A percentile compares a stretch with the other conserved stretches of the same genome.
These are phyloP conservation scores for Marasmius fiardii DNA, from an alignment of 1,284 basidiomycete species.

Conservation along the genomic window DNA sequence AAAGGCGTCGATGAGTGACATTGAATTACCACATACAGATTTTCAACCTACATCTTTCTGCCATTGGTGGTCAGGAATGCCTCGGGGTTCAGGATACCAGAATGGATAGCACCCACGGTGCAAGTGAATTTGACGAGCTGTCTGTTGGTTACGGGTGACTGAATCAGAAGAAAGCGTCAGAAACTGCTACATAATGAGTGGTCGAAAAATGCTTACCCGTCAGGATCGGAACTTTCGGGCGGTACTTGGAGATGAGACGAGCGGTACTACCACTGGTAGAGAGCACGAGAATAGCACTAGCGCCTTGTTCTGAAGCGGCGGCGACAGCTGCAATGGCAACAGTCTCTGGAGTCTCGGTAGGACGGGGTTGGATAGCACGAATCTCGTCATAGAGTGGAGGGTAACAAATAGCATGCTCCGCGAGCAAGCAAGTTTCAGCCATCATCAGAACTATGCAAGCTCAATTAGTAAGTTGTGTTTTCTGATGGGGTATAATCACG, in stretches of 20 bases:
- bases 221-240: conserved; percentile 92
- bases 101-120: conserved; percentile 98
- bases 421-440: conserved; percentile 96
- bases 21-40: no score
- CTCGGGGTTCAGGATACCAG: conserved; percentile 93
- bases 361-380: conserved; percentile 72
- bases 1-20: no score
- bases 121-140: conserved; percentile 94
- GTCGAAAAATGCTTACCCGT: conserved; percentile 56
- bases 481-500: not conserved
- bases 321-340: conserved; percentile 93
- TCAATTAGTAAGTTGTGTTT: conserved; percentile 15
- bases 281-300: conserved; percentile 92
- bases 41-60: conserved; percentile 91
- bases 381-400: conserved; percentile 91
- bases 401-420: conserved; percentile 92
- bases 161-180: conserved; percentile 9
- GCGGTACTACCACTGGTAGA: conserved; percentile 98
- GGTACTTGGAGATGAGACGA: conserved; percentile 95
- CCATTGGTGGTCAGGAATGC: conserved; percentile 88
- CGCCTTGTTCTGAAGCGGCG: conserved; percentile 91
- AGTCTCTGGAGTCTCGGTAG: conserved; percentile 91
- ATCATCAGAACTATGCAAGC: conserved; percentile 82
- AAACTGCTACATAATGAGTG: not conserved
- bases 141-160: conserved; percentile 97